phyloP scores from a whole-genome alignment of 768 basidiomycete genomes.

The Podaxis pistillaris region DNA sequence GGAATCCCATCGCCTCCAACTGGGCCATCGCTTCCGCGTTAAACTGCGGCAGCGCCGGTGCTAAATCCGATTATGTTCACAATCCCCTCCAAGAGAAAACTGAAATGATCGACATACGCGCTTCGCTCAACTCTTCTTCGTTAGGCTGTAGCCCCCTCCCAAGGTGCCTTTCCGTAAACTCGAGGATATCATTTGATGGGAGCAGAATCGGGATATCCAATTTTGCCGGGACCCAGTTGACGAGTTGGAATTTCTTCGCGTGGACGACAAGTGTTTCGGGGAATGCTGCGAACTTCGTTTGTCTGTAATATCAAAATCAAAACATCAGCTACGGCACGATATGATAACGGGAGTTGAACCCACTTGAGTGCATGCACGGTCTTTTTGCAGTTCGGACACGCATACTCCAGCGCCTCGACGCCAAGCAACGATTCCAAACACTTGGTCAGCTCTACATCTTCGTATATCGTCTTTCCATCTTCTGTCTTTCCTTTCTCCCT shows the following conservation, averaged over 20 bases:
- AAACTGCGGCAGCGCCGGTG: slow-evolving; percentile 56
- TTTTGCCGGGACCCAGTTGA: slow-evolving; percentile 96
- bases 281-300: slow-evolving; percentile 77
- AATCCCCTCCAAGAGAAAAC: neutral
- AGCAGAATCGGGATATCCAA: slow-evolving; percentile 90
- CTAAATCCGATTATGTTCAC: neutral
- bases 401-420: slow-evolving; percentile 73
- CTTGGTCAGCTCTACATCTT: slow-evolving; percentile 54
- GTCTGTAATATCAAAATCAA: slow-evolving; percentile 39
- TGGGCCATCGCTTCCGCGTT: slow-evolving; percentile 72
- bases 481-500: slow-evolving; percentile 49
- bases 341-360: slow-evolving; percentile 22
- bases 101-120: slow-evolving; percentile 31
- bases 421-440: slow-evolving; percentile 63
- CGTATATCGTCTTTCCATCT: slow-evolving; percentile 63
- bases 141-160: slow-evolving; percentile 68
- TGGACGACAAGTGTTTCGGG: slow-evolving; percentile 88
- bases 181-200: slow-evolving; percentile 54
- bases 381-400: slow-evolving; percentile 71
- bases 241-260: slow-evolving; percentile 90
- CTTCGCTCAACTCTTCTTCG: slow-evolving; percentile 70
- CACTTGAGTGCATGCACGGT: slow-evolving; percentile 74
- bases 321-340: slow-evolving; percentile 1
- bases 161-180: slow-evolving; percentile 57
- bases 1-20: slow-evolving; percentile 92